phyloP scores from a whole-genome alignment of 805 yeast genomes.

The Naumovozyma dairenensis region DNA sequence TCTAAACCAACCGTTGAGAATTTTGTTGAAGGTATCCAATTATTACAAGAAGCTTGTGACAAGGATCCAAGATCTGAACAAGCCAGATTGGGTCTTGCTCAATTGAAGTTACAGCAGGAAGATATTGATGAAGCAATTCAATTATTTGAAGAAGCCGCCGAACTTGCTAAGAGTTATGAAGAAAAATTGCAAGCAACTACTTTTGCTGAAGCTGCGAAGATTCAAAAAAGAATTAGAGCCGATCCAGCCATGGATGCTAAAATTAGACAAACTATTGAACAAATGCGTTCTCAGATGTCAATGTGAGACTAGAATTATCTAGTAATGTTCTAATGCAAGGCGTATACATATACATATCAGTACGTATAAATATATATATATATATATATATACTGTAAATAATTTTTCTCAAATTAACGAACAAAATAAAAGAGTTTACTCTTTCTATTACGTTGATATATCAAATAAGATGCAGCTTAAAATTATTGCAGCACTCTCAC shows the following conservation, averaged over 20 bases:
- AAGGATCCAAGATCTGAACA: constrained; percentile 81
- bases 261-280: constrained; percentile 47
- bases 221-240: constrained; percentile 65
- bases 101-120: constrained; percentile 72
- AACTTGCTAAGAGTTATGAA: constrained; percentile 67
- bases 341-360: too few relatives aligned
- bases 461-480: too few relatives aligned
- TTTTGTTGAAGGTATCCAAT: constrained; percentile 47
- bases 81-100: constrained; percentile 81
- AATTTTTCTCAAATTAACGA: too few relatives aligned
- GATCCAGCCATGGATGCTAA: constrained; percentile 55
- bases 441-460: too few relatives aligned
- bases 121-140: constrained; percentile 68
- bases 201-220: constrained; percentile 82
- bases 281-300: constrained; percentile 23
- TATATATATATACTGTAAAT: too few relatives aligned
- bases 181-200: constrained; percentile 85
- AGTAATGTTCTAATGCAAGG: too few relatives aligned
- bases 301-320: too few relatives aligned
- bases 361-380: too few relatives aligned
- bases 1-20: constrained; percentile 36
- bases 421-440: too few relatives aligned
- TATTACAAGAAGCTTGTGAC: constrained; percentile 64
- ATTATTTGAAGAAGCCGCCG: constrained; percentile 72
- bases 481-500: too few relatives aligned